Evolutionary conservation across 2,329 filamentous ascomycete genomes (phyloP).

Genomic region (Colletotrichum plurivorum): DNA sequence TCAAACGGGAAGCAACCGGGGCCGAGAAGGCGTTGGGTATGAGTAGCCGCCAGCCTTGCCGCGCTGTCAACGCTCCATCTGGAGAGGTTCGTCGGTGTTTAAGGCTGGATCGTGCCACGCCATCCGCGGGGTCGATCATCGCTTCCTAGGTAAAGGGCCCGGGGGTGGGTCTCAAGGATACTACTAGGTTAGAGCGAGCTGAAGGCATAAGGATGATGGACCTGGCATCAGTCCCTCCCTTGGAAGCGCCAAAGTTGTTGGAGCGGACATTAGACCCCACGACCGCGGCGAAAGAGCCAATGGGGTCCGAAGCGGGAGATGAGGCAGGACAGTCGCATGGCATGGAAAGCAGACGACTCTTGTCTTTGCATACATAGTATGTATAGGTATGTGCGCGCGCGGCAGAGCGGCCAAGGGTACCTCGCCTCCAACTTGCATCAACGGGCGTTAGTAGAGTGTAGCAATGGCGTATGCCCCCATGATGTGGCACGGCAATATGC

Average conservation of each 20-base stretch:
- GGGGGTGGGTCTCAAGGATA: neutral
- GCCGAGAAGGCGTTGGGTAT: conserved; percentile 44
- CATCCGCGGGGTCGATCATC: conserved; percentile 20
- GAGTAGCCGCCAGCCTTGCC: conserved; percentile 54
- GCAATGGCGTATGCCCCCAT: neutral
- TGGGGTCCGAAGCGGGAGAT: conserved; percentile 27
- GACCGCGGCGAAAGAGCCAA: conserved; percentile 30
- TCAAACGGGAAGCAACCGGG: conserved; percentile 35
- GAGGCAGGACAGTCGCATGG: conserved; percentile 35
- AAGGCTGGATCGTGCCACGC: conserved; percentile 33
- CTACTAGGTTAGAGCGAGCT: neutral
- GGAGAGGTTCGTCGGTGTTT: conserved; percentile 15
- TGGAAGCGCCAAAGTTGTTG: conserved; percentile 21
- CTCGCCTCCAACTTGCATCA: conserved; percentile 14
- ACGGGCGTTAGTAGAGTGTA: conserved; percentile 2
- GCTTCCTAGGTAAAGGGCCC: neutral
- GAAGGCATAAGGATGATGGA: too few relatives aligned
- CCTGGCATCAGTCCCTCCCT: neutral
- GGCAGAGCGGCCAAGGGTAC: conserved; percentile 4
- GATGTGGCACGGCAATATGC: neutral
- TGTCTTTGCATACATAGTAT: neutral
- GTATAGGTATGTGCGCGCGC: neutral
- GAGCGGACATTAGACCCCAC: conserved; percentile 15
- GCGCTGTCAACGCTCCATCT: conserved; percentile 14
- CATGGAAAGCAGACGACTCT: conserved; percentile 19